Conservation (phyloP, 768 basidiomycete genomes). For the Termitomyces sp. region DNA sequence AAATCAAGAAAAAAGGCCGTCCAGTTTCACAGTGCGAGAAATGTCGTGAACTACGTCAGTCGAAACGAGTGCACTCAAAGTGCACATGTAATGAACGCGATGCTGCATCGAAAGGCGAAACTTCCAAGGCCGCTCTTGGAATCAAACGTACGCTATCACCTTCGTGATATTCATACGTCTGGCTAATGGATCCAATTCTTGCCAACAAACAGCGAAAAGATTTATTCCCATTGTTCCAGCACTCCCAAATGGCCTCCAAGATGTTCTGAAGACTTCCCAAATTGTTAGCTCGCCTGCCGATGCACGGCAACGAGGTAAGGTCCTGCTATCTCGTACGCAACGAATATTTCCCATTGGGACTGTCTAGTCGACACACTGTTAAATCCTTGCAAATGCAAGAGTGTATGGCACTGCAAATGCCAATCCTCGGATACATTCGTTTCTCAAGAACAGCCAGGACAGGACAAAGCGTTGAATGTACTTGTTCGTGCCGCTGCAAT, state of each 20-base stretch:
- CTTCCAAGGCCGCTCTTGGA: conserved; percentile 27
- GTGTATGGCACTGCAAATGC: conserved; percentile 55
- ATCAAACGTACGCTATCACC: conserved; percentile 35
- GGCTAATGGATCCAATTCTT: not conserved
- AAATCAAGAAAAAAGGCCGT: conserved; percentile 91
- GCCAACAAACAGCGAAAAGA: conserved; percentile 45
- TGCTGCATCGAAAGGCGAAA: conserved; percentile 21
- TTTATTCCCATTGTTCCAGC: conserved; percentile 71
- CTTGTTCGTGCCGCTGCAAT: conserved; percentile 38
- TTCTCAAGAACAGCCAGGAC: not conserved
- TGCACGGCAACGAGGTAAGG: conserved; percentile 48
- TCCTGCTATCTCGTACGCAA: conserved; percentile 3
- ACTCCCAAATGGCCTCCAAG: conserved; percentile 70
- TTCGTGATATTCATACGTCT: not conserved
- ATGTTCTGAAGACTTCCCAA: conserved; percentile 36
- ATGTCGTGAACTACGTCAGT: conserved; percentile 80
- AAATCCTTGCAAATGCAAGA: conserved; percentile 62
- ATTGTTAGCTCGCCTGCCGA: conserved; percentile 31
- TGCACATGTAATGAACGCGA: conserved; percentile 62
- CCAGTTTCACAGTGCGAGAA: conserved; percentile 87
- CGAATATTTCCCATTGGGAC: conserved; percentile 5
- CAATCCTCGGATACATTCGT: conserved; percentile 12
- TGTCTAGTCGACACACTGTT: conserved; percentile 53
- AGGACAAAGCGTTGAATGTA: conserved; percentile 22
- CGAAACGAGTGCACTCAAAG: conserved; percentile 77